These are phyloP conservation scores for Ambrosia artemisiifolia DNA, from an alignment of 129 eudicot species.

Conservation along the genomic window DNA sequence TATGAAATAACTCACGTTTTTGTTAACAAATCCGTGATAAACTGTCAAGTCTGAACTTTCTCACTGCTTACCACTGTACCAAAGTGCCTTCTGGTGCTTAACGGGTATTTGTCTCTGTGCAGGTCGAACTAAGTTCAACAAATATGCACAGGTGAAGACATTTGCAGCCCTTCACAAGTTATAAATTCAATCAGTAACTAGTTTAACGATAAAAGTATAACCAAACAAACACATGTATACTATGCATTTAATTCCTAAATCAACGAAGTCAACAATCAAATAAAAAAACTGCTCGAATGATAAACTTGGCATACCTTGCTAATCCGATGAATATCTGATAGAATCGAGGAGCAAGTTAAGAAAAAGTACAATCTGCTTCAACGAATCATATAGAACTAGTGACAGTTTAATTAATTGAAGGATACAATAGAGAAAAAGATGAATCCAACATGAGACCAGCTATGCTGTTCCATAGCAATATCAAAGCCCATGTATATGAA, in stretches of 20 bases:
- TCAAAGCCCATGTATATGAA: constrained; percentile 99
- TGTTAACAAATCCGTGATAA: constrained; percentile 4
- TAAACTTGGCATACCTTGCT: constrained; percentile 65
- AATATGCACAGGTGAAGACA: constrained; percentile 90
- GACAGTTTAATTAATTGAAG: constrained; percentile 35
- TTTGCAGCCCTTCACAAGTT: constrained; percentile 75
- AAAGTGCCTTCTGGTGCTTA: constrained; percentile 97
- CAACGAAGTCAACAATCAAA: background rate
- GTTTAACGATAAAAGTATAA: background rate
- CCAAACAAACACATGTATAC: constrained; percentile 9
- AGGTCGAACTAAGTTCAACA: constrained; percentile 92
- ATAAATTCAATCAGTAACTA: constrained; percentile 13
- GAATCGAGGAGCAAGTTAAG: constrained; percentile 51
- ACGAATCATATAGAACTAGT: constrained; percentile 14
- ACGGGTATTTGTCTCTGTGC: constrained; percentile 74
- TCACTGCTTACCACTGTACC: constrained; percentile 89
- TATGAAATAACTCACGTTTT: constrained; percentile 10
- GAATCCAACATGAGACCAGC: constrained; percentile 98
- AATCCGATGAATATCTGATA: constrained; percentile 77
- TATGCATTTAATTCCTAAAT: constrained; percentile 8
- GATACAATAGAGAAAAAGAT: constrained; percentile 98
- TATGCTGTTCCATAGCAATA: constrained; percentile 99
- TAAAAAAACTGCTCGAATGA: constrained; percentile 7
- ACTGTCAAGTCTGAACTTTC: constrained; percentile 1
- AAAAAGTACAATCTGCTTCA: constrained; percentile 23